Percentiles rank a stretch among this genome's conserved stretches.
phyloP scores from a whole-genome alignment of 2,329 filamentous ascomycete genomes.

The Xylaria sp. region DNA sequence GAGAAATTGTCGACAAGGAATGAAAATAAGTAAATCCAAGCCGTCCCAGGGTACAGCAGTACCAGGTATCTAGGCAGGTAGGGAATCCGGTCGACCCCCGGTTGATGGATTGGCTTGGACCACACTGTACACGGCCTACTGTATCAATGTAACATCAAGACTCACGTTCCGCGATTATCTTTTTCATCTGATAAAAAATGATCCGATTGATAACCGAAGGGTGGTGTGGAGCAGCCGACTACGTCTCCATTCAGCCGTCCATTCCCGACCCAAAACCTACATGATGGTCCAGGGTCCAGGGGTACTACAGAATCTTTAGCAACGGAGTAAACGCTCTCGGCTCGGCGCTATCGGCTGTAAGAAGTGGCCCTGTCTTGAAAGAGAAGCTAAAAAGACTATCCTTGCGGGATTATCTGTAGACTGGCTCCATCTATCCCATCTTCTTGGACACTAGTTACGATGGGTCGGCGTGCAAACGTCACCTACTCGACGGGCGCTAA shows the following conservation, averaged over 20 bases:
- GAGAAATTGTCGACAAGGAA: neutral
- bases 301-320: neutral
- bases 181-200: slow-evolving; percentile 35
- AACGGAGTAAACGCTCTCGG: too few relatives aligned
- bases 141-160: slow-evolving; percentile 10
- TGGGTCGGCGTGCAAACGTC: neutral
- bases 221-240: slow-evolving; percentile 32
- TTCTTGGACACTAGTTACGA: neutral
- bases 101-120: slow-evolving; percentile 2
- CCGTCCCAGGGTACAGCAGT: too few relatives aligned
- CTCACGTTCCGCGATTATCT: slow-evolving; percentile 35
- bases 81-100: neutral
- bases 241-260: neutral
- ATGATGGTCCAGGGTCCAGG: neutral
- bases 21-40: neutral
- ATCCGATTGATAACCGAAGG: slow-evolving; percentile 30
- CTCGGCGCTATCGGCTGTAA: too few relatives aligned
- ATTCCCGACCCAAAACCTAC: neutral
- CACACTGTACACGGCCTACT: neutral
- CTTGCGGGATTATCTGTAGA: neutral
- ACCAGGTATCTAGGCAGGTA: neutral
- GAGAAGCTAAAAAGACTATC: slow-evolving; percentile 11
- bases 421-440: neutral
- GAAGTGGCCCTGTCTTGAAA: neutral
- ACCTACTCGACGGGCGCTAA: neutral